Base-by-base conservation (phyloP, 306 rosid genomes). In the Cucurbita moschata region DNA sequence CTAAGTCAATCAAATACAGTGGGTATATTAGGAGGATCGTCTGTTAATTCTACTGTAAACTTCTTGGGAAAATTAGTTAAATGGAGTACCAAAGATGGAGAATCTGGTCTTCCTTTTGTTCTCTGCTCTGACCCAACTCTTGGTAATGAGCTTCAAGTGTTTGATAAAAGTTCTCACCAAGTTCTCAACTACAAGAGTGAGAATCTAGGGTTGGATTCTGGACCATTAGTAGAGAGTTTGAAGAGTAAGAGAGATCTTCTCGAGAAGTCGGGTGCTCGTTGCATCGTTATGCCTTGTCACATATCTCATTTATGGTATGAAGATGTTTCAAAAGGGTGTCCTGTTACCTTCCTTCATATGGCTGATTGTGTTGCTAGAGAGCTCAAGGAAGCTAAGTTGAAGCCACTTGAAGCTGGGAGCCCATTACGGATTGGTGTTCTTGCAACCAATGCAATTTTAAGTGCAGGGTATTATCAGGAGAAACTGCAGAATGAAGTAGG, bases 271-370 rank as follows among this genome's bases (percentile, higher is more conserved):
- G 96, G 90, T 64, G 89, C 90, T 61, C 30, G 82, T 75, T 92
- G 92, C 80, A 82, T 92, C 26, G 95, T 92, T 54, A 88, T 84
- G 95, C 98, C 96, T 78, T 92, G 96, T 81, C 90, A 89, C 47
- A 67, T 89, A 7, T 89, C 89, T 67, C 98, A 92, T 87, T 84
- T 83, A 76, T 88, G 95, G 95, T 83, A 88, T 79, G 90, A 85
- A 71, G 87, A 89, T 83, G 85, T 86, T 26, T 86, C 89, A 0
- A 67, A 79, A 18, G 96, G 88, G 4, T 81, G 90, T 81, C 81
- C 88, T 77, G 89, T 89, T 26, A 89, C 88, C 75, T 76, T 89
- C 77, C 85, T 89, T 77, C 90, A 92, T 74, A 84, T 89, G 83
- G 91, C 86, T 40, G 92, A 89, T 50, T 84, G 90, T 74, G 90